Conservation (phyloP, 169 alveolate species). For the Eimeria tenella region DNA sequence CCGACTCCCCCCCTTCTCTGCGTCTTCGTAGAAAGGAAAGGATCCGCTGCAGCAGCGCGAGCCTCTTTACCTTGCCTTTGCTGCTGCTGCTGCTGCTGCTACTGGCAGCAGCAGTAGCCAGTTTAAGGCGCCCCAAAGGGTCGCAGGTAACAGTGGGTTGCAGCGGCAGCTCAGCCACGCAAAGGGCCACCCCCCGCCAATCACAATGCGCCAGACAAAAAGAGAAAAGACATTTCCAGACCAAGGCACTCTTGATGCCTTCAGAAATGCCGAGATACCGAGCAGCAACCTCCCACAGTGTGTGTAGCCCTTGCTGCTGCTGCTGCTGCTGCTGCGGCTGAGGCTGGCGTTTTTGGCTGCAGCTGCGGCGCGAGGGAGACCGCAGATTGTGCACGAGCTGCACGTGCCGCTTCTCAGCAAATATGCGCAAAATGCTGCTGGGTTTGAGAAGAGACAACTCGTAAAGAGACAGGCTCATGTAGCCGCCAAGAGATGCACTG, state of each 20-base stretch:
- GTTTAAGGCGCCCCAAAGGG: constrained; percentile 49
- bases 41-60: constrained; percentile 52
- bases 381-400: constrained; percentile 9
- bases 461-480: constrained; percentile 44
- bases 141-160: constrained; percentile 13
- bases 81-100: constrained; percentile 24
- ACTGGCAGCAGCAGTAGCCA: background rate
- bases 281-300: constrained; percentile 52
- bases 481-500: constrained; percentile 27
- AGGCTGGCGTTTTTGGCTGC: background rate
- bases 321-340: constrained; percentile 34
- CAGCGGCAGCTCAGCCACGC: constrained; percentile 80
- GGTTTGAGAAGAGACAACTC: constrained; percentile 49
- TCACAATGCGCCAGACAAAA: constrained; percentile 80
- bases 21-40: constrained; percentile 32
- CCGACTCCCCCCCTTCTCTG: constrained; percentile 31
- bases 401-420: constrained; percentile 54
- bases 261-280: constrained; percentile 12
- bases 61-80: background rate
- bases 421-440: constrained; percentile 10
- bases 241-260: background rate
- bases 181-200: constrained; percentile 82
- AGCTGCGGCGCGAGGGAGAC: background rate
- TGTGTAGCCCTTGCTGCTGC: constrained; percentile 9
- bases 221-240: constrained; percentile 6